Base-by-base conservation (phyloP, 75 land plant genomes). In the Picea sitchensis region DNA sequence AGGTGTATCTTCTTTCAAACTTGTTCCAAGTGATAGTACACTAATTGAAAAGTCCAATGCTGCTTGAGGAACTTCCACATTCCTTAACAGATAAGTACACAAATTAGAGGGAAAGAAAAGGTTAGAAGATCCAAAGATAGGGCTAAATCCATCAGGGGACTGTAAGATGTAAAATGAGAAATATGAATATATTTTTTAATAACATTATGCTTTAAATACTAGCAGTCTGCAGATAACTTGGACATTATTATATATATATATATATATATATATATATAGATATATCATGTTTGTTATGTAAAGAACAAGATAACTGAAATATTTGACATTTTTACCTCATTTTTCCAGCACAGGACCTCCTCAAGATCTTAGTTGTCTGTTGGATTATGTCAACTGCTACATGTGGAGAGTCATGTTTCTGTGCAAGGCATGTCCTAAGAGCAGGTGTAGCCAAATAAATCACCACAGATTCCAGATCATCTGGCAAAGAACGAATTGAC, bases 1-100 rank as follows among this genome's bases (percentile, higher is more conserved):
- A 56, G 30, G 8, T 63, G 58, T 80, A 80, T 82, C 84, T 14
- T 79, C 32, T 75, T 82, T 69, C 36, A 80, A 75, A 76, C 77
- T 79, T 81, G 89, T 82, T 58, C 84, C 84, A 58, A 85, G 81
- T 36, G 84, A 87, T 34, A 87, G 78, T 12, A 87, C 67, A 72
- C 82, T 80, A 68, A 87, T 56, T 13, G 84, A 84, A 77, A 87
- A 87, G 31, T 82, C 65, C 21, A 87, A 30, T 54, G 87, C 67
- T 20, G 69, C 77, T 65, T 77, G 57, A 18, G 88, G 76, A 34
- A 84, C 85, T 65, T 83, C 80, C 64, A 26, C 30, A 59, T 78
- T 74, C 86, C 88, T 86, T 69, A 34, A 38, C 7, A 69, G 73
- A 69, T 38, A 18, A 69, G 51, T 11, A 69, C 21, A 41, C 14